Conservation (phyloP, 352 stramenopile species). For the Phytophthora pisi region DNA sequence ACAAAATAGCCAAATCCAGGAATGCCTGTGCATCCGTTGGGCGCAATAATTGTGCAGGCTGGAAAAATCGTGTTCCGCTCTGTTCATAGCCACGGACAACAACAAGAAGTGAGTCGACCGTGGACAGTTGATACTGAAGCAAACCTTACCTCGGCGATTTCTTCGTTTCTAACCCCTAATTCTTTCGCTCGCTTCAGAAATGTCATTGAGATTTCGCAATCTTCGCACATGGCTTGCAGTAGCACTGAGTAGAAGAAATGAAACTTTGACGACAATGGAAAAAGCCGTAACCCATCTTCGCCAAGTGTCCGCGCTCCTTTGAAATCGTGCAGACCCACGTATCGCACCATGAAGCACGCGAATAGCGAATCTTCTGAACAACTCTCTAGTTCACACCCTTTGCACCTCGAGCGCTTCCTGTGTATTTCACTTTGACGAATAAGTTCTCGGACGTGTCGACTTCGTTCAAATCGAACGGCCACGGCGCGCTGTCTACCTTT, state of each 20-base stretch:
- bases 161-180: constrained; percentile 30
- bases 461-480: constrained; percentile 46
- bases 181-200: constrained; percentile 35
- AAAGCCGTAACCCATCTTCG: constrained; percentile 44
- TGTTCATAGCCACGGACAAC: constrained; percentile 14
- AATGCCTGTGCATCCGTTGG: constrained; percentile 54
- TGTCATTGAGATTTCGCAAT: constrained; percentile 42
- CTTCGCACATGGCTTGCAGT: constrained; percentile 49
- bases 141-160: constrained; percentile 42
- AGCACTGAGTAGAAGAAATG: constrained; percentile 49
- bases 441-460: constrained; percentile 40
- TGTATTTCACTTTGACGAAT: constrained; percentile 29
- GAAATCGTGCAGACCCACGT: constrained; percentile 56
- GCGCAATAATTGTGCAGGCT: constrained; percentile 58
- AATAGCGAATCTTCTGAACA: constrained; percentile 54
- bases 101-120: not conserved
- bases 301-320: constrained; percentile 39
- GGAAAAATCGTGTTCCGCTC: constrained; percentile 54
- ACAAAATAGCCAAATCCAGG: constrained; percentile 65
- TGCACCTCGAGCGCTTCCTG: constrained; percentile 25
- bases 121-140: not conserved
- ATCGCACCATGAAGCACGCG: constrained; percentile 56
- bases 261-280: constrained; percentile 45
- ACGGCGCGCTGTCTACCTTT: constrained; percentile 34
- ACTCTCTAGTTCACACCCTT: constrained; percentile 29